Base-by-base conservation (phyloP, 2,329 filamentous ascomycete genomes). In the Diaporthe amygdali region DNA sequence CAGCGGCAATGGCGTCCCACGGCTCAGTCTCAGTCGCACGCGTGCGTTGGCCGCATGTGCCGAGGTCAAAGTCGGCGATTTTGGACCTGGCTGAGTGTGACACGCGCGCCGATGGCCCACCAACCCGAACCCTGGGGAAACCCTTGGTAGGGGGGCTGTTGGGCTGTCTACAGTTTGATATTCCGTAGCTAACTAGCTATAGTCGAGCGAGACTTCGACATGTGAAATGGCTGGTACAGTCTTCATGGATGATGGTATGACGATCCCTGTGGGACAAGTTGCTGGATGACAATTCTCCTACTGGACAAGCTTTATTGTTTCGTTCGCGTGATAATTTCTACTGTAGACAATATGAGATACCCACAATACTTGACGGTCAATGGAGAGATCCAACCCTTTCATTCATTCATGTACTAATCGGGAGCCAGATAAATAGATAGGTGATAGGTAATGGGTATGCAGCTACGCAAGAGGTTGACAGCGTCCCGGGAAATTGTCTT, bases 51-150 rank as follows among this genome's bases (percentile, higher is more conserved):
- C 37, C 44, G 52, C 66, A 68, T 59, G 41, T 68, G 66, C 66
- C 66, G 66, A 68, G 66, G 66, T 68, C 52, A 55, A 67, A 64
- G 59, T 64, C 59, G 59, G 59, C 59, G 59, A 64, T 64, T 64
- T 64, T 49, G 30, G 59, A 25, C 14, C 14, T 47, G 27, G 8
- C 20, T 22, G 44, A 20, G 9, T 39, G 30, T 49, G 41, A 49
- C n/a, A 47, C 59, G 47, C 30, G 59, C 44, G 59, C 44, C 59
- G 30, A 64, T 49, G 59, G 44, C 30, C n/a, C 59, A 47, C 41
- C 34, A 25, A 34, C 59, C 59, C 59, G 1, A 64, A 64, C 59
- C 59, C 59, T 64, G 44, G 30, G 3, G 17, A n/a, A n/a, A n/a
- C n/a, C n/a, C n/a, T n/a, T n/a, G n/a, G n/a, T n/a, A n/a, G n/a